These are phyloP conservation scores for Dillenia suffruticosa DNA, from an alignment of 164 flowering plant species.

Conservation along the genomic window DNA sequence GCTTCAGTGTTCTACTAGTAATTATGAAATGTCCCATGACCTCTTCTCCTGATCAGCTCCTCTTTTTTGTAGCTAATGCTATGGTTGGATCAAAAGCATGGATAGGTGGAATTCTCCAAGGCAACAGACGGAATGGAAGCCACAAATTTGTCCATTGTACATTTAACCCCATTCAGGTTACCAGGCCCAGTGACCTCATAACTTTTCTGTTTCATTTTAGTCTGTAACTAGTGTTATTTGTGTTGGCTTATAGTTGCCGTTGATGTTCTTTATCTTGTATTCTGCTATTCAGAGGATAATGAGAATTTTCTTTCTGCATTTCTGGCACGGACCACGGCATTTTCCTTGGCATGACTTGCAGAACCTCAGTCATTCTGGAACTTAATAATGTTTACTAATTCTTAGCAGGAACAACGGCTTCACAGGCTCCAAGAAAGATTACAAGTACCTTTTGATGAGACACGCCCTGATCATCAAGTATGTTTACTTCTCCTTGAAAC, in stretches of 20 bases:
- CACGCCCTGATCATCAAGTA: conserved; percentile 89
- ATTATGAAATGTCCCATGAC: no score
- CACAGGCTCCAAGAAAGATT: conserved; percentile 71
- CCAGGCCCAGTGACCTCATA: not conserved
- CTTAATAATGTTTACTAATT: conserved; percentile 1
- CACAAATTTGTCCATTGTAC: conserved; percentile 39
- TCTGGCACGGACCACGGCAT: not conserved
- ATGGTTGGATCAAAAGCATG: conserved; percentile 96
- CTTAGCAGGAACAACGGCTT: conserved; percentile 66
- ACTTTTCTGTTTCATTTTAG: not conserved
- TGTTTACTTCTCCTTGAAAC: no score
- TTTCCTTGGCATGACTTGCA: not conserved
- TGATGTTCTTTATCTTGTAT: no score
- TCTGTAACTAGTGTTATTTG: no score
- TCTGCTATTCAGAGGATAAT: no score
- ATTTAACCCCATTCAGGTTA: conserved; percentile 74
- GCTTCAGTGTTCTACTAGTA: no score
- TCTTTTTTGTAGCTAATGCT: conserved; percentile 80
- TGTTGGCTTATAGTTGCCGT: no score
- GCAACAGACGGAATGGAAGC: conserved; percentile 42
- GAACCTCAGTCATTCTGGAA: not conserved
- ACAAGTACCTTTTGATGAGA: conserved; percentile 80
- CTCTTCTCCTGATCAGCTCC: conserved; percentile 9
- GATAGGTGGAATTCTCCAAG: conserved; percentile 64
- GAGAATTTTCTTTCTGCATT: no score